Percentiles rank a stretch among this genome's conserved stretches.
Conservation (phyloP, 2,329 filamentous ascomycete species). For the Phoma sp. region DNA sequence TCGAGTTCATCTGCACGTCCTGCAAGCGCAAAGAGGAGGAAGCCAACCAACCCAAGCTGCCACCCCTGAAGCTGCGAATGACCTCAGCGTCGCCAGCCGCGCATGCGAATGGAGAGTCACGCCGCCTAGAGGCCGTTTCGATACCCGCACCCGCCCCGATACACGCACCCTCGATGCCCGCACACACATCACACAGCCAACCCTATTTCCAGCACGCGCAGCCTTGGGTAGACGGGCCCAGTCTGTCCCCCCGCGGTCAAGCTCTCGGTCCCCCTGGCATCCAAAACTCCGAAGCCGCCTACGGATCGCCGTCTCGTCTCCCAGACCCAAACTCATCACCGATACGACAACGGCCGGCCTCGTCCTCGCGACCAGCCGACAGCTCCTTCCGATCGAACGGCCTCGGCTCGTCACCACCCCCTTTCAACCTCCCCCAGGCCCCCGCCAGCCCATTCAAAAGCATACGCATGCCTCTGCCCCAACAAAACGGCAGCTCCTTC, state of each 20-base stretch:
- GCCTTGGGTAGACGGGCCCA: constrained; percentile 52
- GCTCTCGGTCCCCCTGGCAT: constrained; percentile 52
- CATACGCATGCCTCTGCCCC: constrained; percentile 29
- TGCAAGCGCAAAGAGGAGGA: constrained; percentile 76
- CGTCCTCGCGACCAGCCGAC: constrained; percentile 27
- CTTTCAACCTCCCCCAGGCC: constrained; percentile 35
- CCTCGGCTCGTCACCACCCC: constrained; percentile 44
- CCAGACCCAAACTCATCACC: constrained; percentile 40
- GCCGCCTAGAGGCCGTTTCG: constrained; percentile 29
- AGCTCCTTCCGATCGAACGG: constrained; percentile 29
- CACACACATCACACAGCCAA: constrained; percentile 24
- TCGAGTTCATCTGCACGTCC: constrained; percentile 82
- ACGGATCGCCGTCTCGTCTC: constrained; percentile 40
- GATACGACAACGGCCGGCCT: constrained; percentile 31
- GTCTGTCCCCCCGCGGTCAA: constrained; percentile 55
- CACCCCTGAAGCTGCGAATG: constrained; percentile 65
- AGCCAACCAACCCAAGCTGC: constrained; percentile 67
- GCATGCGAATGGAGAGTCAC: constrained; percentile 29
- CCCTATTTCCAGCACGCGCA: constrained; percentile 32
- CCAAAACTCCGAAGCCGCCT: constrained; percentile 47
- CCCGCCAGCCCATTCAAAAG: constrained; percentile 39
- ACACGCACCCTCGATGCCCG: no score
- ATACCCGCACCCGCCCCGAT: constrained; percentile 34
- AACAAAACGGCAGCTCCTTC: constrained; percentile 40
- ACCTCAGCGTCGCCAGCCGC: constrained; percentile 57